Evolutionary conservation across 805 yeast species (phyloP).

Genomic region (Starmerella scarabaei): DNA sequence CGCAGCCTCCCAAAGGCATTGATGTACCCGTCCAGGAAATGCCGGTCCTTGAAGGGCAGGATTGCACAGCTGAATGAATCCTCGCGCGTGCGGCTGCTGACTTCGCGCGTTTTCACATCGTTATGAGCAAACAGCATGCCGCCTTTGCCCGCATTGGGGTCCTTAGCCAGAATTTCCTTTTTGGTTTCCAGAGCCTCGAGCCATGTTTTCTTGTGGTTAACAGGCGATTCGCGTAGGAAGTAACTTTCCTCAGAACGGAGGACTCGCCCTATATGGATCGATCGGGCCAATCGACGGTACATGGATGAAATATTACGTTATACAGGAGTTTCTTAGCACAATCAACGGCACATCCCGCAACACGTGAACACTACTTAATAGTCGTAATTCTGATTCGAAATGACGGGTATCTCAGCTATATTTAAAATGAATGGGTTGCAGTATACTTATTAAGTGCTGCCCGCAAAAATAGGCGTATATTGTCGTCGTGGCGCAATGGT

Average conservation of each 20-base stretch:
- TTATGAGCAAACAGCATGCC: conserved; percentile 39
- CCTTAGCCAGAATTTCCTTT: conserved; percentile 53
- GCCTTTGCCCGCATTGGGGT: conserved; percentile 27
- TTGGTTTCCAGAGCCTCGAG: conserved; percentile 68
- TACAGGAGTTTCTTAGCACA: neutral
- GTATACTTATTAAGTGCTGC: neutral
- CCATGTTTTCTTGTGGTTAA: conserved; percentile 57
- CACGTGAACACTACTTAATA: neutral
- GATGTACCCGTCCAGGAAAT: conserved; percentile 75
- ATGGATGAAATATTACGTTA: neutral
- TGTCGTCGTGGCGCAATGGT: conserved; percentile 22
- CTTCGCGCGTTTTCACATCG: conserved; percentile 55
- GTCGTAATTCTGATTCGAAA: too few relatives aligned
- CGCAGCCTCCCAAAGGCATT: conserved; percentile 84
- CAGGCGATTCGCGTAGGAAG: conserved; percentile 27
- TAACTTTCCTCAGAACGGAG: neutral
- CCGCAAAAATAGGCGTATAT: neutral
- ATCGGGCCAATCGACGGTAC: neutral
- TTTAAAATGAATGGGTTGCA: neutral
- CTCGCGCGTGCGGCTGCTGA: conserved; percentile 57
- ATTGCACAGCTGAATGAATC: conserved; percentile 45
- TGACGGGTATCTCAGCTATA: neutral
- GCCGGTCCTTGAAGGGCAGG: conserved; percentile 67
- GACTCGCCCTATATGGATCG: conserved; percentile 2
- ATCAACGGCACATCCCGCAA: neutral